Base-by-base conservation (phyloP, 2,329 filamentous ascomycete species). In the Helminthosporium solani region DNA sequence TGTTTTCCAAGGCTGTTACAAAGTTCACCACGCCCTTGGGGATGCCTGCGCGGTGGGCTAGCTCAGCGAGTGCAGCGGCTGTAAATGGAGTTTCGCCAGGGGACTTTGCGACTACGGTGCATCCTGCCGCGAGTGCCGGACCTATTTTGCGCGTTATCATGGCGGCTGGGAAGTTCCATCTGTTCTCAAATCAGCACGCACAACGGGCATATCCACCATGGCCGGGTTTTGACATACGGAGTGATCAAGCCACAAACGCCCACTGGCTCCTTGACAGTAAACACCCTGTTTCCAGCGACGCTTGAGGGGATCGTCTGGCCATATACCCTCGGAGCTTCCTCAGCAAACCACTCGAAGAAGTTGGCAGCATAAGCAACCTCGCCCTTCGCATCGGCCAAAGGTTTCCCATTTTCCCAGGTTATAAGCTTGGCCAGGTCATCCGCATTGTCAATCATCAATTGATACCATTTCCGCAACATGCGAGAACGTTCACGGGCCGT, bases 21-120 rank as follows among this genome's bases (percentile, higher is more conserved):
- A 97, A 78, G 72, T 97, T 97, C 53, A 97, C 81, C 1, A 96
- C 91, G 30, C 92, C 92, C 64, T 86, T 85, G 33, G 94, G 92
- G 23, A 97, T 86, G 14, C 94, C 92, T 12, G 92, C 92, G 14
- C 91, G 84, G 63, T 88, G 82, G 8, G 86, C 89, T 31, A 97
- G 81, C 72, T 96, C 91, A 1, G 89, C 89, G 16, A 97, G 73
- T 1, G 92, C 92, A 30, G 96, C 84, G 0, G 90, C 84, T 19
- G 91, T 95, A 68, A 92, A 94, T 0, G 92, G 94, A 1, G 94
- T 96, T 76, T 97, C 92, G 39, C 86, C 85, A 1, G 92, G 91
- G 14, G 90, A 87, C 71, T 99, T 99, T 61, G 85, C 85, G 1
- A 97, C 91, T 2, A 95, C 88, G 0, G 92, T 96, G 74, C 92